Percentiles rank a stretch among this genome's conserved stretches.
Evolutionary conservation across 2,329 filamentous ascomycete species (phyloP).

Genomic region (Macrophomina phaseolina): DNA sequence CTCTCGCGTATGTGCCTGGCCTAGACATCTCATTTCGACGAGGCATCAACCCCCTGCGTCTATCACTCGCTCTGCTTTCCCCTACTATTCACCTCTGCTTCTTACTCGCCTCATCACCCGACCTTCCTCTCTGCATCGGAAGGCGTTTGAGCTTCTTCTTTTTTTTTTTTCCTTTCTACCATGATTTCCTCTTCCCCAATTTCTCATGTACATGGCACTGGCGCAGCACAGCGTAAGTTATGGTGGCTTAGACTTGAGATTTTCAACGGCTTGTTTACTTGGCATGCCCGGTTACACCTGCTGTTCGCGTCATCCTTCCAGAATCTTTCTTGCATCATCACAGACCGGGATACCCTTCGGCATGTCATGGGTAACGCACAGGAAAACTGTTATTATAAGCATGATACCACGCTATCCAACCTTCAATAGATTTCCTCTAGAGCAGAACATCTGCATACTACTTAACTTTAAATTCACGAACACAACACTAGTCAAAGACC

Average conservation of each 20-base stretch:
- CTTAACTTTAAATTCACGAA: background rate
- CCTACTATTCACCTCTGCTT: background rate
- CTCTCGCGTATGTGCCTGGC: background rate
- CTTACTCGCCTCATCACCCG: background rate
- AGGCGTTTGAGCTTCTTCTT: constrained; percentile 1
- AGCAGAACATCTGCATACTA: background rate
- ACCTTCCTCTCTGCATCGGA: background rate
- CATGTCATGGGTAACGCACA: background rate
- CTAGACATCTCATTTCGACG: background rate
- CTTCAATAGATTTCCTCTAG: background rate
- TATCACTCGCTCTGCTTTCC: background rate
- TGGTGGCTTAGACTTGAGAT: background rate
- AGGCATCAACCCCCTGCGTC: background rate
- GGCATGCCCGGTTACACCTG: background rate
- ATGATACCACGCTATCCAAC: background rate
- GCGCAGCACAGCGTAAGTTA: background rate
- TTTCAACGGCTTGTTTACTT: background rate
- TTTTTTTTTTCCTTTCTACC: background rate
- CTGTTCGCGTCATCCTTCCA: background rate
- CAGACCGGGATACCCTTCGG: background rate
- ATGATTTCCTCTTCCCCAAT: background rate
- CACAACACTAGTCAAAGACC: too few relatives aligned
- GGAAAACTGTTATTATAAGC: background rate
- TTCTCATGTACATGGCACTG: background rate
- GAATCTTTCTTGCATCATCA: background rate